A percentile compares a stretch with the other conserved stretches of the same genome.
phyloP scores from a whole-genome alignment of 2,329 filamentous ascomycete species.

The Fusarium graminum region DNA sequence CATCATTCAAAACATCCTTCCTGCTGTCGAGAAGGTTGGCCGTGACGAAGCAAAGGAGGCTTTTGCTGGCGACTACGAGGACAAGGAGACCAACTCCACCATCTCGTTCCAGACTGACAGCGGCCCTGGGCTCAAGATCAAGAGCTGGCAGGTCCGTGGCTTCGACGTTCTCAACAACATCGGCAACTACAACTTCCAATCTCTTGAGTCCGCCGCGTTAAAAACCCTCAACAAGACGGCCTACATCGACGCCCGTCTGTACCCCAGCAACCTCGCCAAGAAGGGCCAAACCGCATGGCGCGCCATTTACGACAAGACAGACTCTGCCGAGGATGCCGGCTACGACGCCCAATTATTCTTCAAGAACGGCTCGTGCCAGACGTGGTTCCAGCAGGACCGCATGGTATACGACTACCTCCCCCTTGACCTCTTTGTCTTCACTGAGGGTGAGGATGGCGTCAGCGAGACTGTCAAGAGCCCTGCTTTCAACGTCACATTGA shows the following conservation, averaged over 20 bases:
- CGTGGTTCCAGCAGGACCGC: conserved; percentile 53
- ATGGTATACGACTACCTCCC: conserved; percentile 51
- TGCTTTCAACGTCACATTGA: conserved; percentile 49
- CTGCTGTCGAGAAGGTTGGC: conserved; percentile 59
- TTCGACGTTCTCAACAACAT: conserved; percentile 57
- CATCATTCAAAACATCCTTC: conserved; percentile 54
- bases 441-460: conserved; percentile 22
- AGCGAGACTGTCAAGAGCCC: conserved; percentile 41
- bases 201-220: conserved; percentile 17
- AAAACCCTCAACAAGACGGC: conserved; percentile 11
- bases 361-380: conserved; percentile 49
- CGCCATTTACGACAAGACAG: conserved; percentile 48
- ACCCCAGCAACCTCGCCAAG: conserved; percentile 48
- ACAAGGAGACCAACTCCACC: conserved; percentile 56
- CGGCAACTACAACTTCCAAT: conserved; percentile 44
- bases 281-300: conserved; percentile 51
- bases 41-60: conserved; percentile 51
- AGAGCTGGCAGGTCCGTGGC: conserved; percentile 56
- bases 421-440: conserved; percentile 52
- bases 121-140: conserved; percentile 56
- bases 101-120: conserved; percentile 56
- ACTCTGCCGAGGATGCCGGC: conserved; percentile 28
- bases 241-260: conserved; percentile 48
- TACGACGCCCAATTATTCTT: conserved; percentile 48
- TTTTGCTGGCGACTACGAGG: conserved; percentile 56